Evolutionary conservation across 2,329 filamentous ascomycete genomes (phyloP).

Genomic region (Coleophoma cylindrospora): DNA sequence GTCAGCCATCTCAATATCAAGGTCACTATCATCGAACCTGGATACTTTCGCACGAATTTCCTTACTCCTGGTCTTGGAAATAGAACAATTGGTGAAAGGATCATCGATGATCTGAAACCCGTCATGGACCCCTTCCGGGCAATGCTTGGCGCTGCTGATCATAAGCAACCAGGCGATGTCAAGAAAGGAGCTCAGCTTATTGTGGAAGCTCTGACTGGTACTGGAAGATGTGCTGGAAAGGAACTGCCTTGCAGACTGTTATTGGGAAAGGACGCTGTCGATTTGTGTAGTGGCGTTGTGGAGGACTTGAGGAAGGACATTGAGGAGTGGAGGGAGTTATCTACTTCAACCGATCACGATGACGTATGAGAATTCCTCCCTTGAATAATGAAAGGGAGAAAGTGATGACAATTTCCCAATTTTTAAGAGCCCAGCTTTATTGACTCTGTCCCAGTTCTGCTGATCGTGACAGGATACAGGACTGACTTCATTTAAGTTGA

Average conservation of each 20-base stretch:
- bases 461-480: too few relatives aligned
- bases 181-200: conserved; percentile 30
- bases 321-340: conserved; percentile 13
- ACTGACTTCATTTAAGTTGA: too few relatives aligned
- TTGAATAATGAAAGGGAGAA: neutral
- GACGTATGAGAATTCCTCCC: neutral
- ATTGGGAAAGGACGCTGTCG: conserved; percentile 29
- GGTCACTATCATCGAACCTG: conserved; percentile 42
- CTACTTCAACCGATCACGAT: conserved; percentile 12
- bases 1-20: conserved; percentile 37
- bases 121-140: conserved; percentile 2
- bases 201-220: conserved; percentile 29
- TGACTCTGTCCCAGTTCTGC: too few relatives aligned
- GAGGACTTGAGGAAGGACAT: conserved; percentile 10
- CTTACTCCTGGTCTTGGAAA: conserved; percentile 17
- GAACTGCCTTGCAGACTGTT: conserved; percentile 25
- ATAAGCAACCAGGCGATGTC: conserved; percentile 33
- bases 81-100: neutral
- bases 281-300: conserved; percentile 20
- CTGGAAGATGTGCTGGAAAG: conserved; percentile 26
- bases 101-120: conserved; percentile 3
- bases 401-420: too few relatives aligned
- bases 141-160: conserved; percentile 20
- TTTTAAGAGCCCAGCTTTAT: too few relatives aligned
- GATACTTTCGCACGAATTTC: conserved; percentile 45